Evolutionary conservation across 2,329 filamentous ascomycete species (phyloP).

Genomic region (Phoma sp.): DNA sequence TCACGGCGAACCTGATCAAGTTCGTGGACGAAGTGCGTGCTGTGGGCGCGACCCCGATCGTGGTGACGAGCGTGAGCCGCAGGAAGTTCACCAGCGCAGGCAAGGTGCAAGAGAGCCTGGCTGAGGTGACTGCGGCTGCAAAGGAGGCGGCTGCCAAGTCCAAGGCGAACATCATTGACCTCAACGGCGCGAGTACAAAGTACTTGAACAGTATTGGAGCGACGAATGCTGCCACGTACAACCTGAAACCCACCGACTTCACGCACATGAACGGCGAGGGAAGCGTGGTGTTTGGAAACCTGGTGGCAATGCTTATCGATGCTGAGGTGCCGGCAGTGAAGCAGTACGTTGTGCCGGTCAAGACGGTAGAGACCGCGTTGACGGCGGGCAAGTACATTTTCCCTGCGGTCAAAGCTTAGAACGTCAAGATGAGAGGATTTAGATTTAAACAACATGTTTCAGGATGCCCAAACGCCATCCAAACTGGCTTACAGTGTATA

Average conservation of each 20-base stretch:
- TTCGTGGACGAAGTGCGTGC: conserved; percentile 45
- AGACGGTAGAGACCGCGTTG: conserved; percentile 19
- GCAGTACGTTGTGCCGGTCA: conserved; percentile 22
- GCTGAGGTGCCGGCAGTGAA: conserved; percentile 12
- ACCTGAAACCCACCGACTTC: conserved; percentile 44
- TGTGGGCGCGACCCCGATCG: conserved; percentile 47
- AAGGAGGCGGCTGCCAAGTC: conserved; percentile 54
- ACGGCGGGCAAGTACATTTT: conserved; percentile 22
- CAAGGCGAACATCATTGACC: conserved; percentile 54
- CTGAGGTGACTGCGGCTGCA: conserved; percentile 53
- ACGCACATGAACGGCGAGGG: conserved; percentile 30
- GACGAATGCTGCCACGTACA: conserved; percentile 56
- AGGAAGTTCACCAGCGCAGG: conserved; percentile 51
- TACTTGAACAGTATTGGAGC: conserved; percentile 61
- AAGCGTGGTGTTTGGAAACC: conserved; percentile 33
- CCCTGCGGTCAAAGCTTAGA: conserved; percentile 4
- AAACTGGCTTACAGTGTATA: neutral
- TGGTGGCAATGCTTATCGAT: conserved; percentile 27
- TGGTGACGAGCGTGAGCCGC: conserved; percentile 62
- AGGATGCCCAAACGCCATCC: conserved; percentile 4
- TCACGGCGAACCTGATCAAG: conserved; percentile 57
- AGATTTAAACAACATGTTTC: neutral
- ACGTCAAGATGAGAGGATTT: neutral
- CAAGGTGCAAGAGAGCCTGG: conserved; percentile 54
- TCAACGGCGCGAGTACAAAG: conserved; percentile 57